phyloP scores from a whole-genome alignment of 495 filamentous ascomycete species.

The Penicillium ucsense region DNA sequence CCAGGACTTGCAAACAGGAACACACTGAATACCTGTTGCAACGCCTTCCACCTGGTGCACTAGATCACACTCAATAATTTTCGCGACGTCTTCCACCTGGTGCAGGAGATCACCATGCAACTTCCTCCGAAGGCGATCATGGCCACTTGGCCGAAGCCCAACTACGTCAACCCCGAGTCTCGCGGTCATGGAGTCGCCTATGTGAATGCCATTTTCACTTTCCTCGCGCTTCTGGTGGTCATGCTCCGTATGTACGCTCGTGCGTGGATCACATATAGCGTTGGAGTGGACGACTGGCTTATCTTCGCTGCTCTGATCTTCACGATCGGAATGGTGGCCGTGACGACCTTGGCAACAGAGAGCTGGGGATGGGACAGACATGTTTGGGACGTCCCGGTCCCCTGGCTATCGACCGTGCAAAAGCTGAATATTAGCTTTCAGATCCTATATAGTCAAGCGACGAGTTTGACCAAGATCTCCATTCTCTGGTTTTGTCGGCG shows the following conservation, averaged over 20 bases:
- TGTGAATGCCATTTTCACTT: slow-evolving; percentile 29
- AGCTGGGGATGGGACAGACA: slow-evolving; percentile 47
- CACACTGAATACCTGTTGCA: too few relatives aligned
- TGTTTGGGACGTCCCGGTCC: slow-evolving; percentile 39
- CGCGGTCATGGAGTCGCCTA: slow-evolving; percentile 37
- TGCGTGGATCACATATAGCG: slow-evolving; percentile 30
- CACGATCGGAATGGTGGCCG: slow-evolving; percentile 34
- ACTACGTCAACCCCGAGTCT: slow-evolving; percentile 43
- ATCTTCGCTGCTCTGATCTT: slow-evolving; percentile 32
- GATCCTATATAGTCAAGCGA: slow-evolving; percentile 42
- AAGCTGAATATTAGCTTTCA: slow-evolving; percentile 44
- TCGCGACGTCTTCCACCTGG: too few relatives aligned
- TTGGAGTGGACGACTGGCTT: slow-evolving; percentile 40
- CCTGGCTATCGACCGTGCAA: slow-evolving; percentile 22
- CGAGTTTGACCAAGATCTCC: slow-evolving; percentile 47
- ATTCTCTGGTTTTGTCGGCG: slow-evolving; percentile 49
- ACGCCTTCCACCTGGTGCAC: too few relatives aligned
- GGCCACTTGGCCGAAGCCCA: slow-evolving; percentile 43
- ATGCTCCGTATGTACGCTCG: slow-evolving; percentile 41
- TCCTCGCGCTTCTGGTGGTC: slow-evolving; percentile 32
- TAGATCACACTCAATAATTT: too few relatives aligned
- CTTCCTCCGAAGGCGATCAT: slow-evolving; percentile 36
- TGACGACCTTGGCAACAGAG: slow-evolving; percentile 32
- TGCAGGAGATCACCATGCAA: slow-evolving; percentile 14
- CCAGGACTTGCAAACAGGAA: too few relatives aligned